Evolutionary conservation across 164 flowering plant genomes (phyloP), one percentile per base, ranked within the genome.

Genomic region (Macadamia integrifolia): DNA sequence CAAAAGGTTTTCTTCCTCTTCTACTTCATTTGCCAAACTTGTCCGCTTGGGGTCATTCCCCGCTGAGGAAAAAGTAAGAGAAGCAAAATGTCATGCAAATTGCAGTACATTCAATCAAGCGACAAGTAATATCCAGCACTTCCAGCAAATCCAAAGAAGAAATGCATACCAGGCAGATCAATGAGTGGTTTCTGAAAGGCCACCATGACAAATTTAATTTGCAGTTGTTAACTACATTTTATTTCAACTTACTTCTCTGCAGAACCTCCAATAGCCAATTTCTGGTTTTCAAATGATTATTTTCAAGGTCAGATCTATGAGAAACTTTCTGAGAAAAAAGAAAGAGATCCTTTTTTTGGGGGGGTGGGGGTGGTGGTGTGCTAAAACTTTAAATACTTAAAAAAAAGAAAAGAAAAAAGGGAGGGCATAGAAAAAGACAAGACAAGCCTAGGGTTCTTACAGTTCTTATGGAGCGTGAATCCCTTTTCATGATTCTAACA

Each of bases 401-500:
- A 60, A 11, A 6, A 65, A 64, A 23, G 18, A 43, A 29, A 50
- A 43, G 49, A 6, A 9, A 35, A 29, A 63, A 4, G 61, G 48
- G 68, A 59, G 28, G 42, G 40, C 23, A 23, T 23, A 56, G 6
- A 42, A 29, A 15, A 28, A 1, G 15, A 53, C 5, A 73, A 56
- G 9, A 62, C 48, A 64, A 66, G 60, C 6, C 9, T 48, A n/a
- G 9, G 49, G 69, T 67, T 43, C 93, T 77, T 52, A 94, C 98
- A 78, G 87, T 90, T 81, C 81, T 88, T 69, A 89, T 80, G 60
- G 95, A 94, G 46, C 94, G 88, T 59, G 97, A 82, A 80, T 93
- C 97, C 71, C 87, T 84, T 79, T 77, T 88, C 23, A 85, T 73
- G 71, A 91, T 87, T 82, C 75, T 82, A 70, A 91, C 88, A 52